phyloP scores from a whole-genome alignment of 306 rosid genomes.

The Cucurbita moschata region DNA sequence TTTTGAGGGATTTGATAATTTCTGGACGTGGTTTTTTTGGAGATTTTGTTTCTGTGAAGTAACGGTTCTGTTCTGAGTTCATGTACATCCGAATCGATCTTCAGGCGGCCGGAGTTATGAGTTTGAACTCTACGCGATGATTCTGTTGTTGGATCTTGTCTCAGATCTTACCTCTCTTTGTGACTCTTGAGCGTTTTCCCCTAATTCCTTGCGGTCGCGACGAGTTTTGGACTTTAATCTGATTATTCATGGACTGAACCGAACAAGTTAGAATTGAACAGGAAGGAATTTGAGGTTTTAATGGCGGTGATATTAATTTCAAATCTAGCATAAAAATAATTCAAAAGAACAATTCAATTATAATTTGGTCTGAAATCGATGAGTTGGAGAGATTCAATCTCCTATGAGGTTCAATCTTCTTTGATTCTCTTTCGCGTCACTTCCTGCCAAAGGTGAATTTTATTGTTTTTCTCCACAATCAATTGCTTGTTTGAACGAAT shows the following conservation, averaged over 20 bases:
- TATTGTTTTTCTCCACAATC: neutral
- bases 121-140: neutral
- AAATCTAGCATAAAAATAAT: neutral
- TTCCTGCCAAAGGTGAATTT: conserved; percentile 1
- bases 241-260: neutral
- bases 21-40: neutral
- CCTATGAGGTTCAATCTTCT: neutral
- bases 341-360: neutral
- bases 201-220: neutral
- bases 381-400: neutral
- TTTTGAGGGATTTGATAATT: neutral
- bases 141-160: neutral
- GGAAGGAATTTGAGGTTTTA: neutral
- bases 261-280: neutral
- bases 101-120: neutral
- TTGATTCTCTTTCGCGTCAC: neutral
- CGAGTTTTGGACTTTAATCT: neutral
- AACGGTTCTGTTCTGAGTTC: neutral
- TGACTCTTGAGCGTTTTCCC: neutral
- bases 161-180: neutral
- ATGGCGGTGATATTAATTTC: neutral
- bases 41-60: neutral
- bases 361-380: neutral
- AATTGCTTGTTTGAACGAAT: neutral
- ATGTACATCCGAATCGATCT: neutral